Evolutionary conservation across 495 filamentous ascomycete genomes (phyloP), one percentile per base, ranked within the genome.

Genomic region (Lophiostoma macrostomum): DNA sequence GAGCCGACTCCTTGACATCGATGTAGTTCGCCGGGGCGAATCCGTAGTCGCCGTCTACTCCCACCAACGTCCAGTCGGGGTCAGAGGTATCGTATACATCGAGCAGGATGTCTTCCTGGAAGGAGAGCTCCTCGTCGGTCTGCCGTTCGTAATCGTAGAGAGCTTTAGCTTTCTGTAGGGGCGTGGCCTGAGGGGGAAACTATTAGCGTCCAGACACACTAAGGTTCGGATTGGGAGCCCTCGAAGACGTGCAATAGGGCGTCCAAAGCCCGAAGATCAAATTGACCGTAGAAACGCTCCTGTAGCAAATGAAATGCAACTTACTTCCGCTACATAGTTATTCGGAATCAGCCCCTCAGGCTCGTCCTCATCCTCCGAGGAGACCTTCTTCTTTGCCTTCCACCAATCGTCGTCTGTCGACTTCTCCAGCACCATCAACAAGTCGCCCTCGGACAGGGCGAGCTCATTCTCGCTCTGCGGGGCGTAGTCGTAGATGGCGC

Each of bases 21-120:
- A 97, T 96, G 68, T 99, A 99, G 70, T 96, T 97, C 42, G 91
- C 81, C n/a, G 93, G 93, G 22, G 86, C 93, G 70, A 97, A 99
- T 46, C 93, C 93, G 74, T 82, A 99, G 59, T 95, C 90, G 10
- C 82, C 80, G 61, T 90, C 81, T 36, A 80, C 73, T 0, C 91
- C 91, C 18, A 95, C 91, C 22, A 99, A 76, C 52, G 90, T 94
- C 93, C 93, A 99, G 69, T 97, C 93, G 14, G 90, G 90, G 71
- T 97, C 93, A 6, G 88, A 85, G 11, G 76, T 84, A 64, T 99
- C 93, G 66, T 87, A 97, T 24, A 97, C 89, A 43, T 84, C 71
- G 32, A 99, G 74, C 43, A 80, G 70, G 22, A 87, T 83, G 70
- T 96, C 90, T 76, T 99, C 91, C 35, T 86, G 80, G 68, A 99